These are phyloP conservation scores for Teratosphaeria nubilosa DNA, from an alignment of 2,329 filamentous ascomycete species.

Conservation along the genomic window DNA sequence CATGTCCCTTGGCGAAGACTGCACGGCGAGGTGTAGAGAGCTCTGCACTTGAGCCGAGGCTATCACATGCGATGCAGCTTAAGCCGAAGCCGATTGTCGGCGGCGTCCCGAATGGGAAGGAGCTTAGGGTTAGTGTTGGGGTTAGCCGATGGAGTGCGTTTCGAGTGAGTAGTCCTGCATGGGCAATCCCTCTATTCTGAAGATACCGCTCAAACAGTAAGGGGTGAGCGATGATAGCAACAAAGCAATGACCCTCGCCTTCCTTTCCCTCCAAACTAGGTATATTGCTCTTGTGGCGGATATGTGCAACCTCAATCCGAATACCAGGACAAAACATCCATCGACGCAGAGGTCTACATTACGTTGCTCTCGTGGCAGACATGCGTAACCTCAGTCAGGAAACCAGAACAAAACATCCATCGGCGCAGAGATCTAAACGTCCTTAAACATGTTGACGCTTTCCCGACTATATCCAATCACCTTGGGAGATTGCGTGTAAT, in stretches of 20 bases:
- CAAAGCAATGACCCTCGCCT: no score
- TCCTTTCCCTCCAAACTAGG: no score
- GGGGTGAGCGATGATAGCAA: no score
- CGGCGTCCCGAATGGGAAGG: no score
- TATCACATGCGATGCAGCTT: not conserved
- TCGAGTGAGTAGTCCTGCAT: no score
- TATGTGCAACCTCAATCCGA: no score
- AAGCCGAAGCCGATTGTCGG: not conserved
- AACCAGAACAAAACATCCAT: not conserved
- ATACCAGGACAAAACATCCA: no score
- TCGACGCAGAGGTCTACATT: no score
- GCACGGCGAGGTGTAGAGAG: not conserved
- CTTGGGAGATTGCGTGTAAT: constrained; percentile 20
- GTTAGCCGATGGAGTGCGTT: not conserved
- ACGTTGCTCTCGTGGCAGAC: no score
- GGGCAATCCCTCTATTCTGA: no score
- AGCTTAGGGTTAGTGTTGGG: not conserved
- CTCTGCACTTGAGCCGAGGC: not conserved
- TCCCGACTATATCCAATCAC: constrained; percentile 16
- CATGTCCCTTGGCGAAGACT: not conserved
- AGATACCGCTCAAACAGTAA: no score
- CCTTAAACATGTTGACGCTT: constrained; percentile 19
- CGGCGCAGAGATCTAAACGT: constrained; percentile 1
- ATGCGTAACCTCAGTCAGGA: not conserved
- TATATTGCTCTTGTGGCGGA: no score